A percentile compares a stretch with the other conserved stretches of the same genome.
These are phyloP conservation scores for Debaryomyces tyrocola DNA, from an alignment of 805 yeast species.

Conservation along the genomic window DNA sequence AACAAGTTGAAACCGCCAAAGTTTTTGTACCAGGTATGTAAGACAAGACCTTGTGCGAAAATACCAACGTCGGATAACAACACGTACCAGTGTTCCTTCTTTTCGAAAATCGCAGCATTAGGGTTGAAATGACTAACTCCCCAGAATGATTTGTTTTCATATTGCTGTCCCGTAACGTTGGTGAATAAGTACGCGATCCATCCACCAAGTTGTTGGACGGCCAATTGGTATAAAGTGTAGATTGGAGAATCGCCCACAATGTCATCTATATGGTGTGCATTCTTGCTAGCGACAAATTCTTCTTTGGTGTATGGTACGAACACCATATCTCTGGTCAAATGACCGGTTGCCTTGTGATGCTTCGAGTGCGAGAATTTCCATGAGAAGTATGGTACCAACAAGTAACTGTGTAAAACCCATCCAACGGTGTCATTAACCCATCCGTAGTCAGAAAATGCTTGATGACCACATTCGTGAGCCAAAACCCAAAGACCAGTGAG, in stretches of 20 bases:
- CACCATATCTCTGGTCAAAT: constrained; percentile 79
- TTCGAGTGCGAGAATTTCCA: constrained; percentile 84
- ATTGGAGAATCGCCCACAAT: constrained; percentile 75
- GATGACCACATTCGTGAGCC: constrained; percentile 93
- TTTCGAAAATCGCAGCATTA: constrained; percentile 69
- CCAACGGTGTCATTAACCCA: constrained; percentile 77
- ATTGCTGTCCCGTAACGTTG: constrained; percentile 77
- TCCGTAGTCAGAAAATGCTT: constrained; percentile 74
- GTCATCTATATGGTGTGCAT: constrained; percentile 48
- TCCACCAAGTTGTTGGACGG: constrained; percentile 75
- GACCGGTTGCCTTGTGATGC: constrained; percentile 91
- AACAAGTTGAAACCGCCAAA: constrained; percentile 64
- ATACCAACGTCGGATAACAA: constrained; percentile 75
- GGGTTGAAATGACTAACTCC: constrained; percentile 72
- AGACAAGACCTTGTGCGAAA: constrained; percentile 46
- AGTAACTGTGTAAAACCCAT: constrained; percentile 77
- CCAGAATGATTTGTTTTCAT: constrained; percentile 45
- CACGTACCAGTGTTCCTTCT: constrained; percentile 69
- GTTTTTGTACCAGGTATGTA: constrained; percentile 59
- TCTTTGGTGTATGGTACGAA: constrained; percentile 74
- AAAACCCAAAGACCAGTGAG: constrained; percentile 81
- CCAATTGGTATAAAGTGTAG: constrained; percentile 52
- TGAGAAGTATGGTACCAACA: constrained; percentile 82
- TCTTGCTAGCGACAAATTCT: constrained; percentile 42
- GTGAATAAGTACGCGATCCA: constrained; percentile 66